Conservation (phyloP, 805 yeast genomes). For the Brettanomyces custersianus region DNA sequence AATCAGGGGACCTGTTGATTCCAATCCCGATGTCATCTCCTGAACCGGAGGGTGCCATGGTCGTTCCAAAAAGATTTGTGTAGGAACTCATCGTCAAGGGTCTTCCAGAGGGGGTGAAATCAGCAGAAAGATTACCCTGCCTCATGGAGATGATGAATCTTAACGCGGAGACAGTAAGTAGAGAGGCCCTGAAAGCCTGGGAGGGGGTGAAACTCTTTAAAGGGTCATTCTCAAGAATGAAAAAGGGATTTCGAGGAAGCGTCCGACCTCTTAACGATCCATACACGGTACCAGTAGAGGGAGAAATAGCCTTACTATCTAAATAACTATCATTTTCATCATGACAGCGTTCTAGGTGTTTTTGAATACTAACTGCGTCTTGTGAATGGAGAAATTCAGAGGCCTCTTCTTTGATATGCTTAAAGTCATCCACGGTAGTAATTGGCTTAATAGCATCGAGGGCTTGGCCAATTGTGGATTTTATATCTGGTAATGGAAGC, state of each 20-base stretch:
- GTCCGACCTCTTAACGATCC: conserved; percentile 59
- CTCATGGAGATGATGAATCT: conserved; percentile 57
- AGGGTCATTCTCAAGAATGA: conserved; percentile 70
- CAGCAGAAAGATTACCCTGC: conserved; percentile 45
- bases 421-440: conserved; percentile 42
- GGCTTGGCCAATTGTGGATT: conserved; percentile 42
- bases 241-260: conserved; percentile 70
- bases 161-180: conserved; percentile 53
- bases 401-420: conserved; percentile 34
- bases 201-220: conserved; percentile 46
- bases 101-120: conserved; percentile 40
- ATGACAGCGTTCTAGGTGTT: conserved; percentile 41
- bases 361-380: conserved; percentile 38
- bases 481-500: conserved; percentile 54
- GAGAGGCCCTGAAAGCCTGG: conserved; percentile 63
- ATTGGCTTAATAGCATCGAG: conserved; percentile 53
- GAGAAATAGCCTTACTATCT: conserved; percentile 35
- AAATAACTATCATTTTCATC: conserved; percentile 40
- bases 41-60: conserved; percentile 41
- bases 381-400: conserved; percentile 35
- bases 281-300: conserved; percentile 50
- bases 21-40: conserved; percentile 24
- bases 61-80: conserved; percentile 57
- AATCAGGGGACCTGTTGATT: conserved; percentile 28
- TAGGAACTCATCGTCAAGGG: conserved; percentile 65